phyloP scores from a whole-genome alignment of 169 alveolate species.

The Besnoitia besnoiti region DNA sequence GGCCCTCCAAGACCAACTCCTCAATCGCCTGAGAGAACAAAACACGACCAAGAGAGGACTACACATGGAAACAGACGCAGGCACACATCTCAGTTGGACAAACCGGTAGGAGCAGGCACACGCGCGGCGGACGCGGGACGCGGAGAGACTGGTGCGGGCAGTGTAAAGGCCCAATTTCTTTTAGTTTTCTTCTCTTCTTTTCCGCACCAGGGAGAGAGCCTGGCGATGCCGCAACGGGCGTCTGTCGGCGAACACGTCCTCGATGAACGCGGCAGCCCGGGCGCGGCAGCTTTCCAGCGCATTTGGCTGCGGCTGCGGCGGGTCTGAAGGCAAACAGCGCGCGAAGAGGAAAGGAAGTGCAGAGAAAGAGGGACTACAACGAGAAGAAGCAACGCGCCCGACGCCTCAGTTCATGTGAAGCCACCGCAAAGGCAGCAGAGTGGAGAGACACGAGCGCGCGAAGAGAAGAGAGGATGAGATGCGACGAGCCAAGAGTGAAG shows the following conservation, averaged over 20 bases:
- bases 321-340: not conserved
- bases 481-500: too few relatives aligned
- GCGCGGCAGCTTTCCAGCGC: not conserved
- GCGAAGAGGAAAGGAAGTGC: too few relatives aligned
- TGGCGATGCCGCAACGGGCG: not conserved
- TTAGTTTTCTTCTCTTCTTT: too few relatives aligned
- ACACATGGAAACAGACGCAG: not conserved
- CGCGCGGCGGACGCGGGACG: too few relatives aligned
- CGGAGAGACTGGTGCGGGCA: not conserved
- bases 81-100: not conserved
- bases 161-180: too few relatives aligned
- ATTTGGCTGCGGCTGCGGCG: not conserved
- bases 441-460: too few relatives aligned
- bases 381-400: too few relatives aligned
- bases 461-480: too few relatives aligned
- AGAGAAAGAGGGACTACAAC: too few relatives aligned
- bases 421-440: too few relatives aligned
- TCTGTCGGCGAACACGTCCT: not conserved
- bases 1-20: conserved; percentile 18
- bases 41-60: not conserved
- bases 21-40: conserved; percentile 16
- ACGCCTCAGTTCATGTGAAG: too few relatives aligned
- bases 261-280: not conserved
- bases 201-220: not conserved
- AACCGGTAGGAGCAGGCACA: too few relatives aligned